Evolutionary conservation across 257 asterid species (phyloP).

Genomic region (Fraxinus pennsylvanica): DNA sequence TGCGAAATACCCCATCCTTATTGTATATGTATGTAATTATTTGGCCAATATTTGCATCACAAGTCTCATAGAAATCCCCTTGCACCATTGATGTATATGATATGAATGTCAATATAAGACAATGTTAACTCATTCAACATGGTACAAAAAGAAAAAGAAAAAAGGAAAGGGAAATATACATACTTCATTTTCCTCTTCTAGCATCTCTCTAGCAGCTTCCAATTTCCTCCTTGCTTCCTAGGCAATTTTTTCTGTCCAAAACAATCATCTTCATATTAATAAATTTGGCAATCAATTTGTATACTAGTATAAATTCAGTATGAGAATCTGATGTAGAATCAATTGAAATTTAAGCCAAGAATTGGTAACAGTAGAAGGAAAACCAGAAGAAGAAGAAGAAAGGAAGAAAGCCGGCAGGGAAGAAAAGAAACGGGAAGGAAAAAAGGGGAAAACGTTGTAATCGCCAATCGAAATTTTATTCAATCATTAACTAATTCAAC

Average conservation of each 20-base stretch:
- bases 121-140: neutral
- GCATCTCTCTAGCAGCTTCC: constrained; percentile 83
- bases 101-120: neutral
- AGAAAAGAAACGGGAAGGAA: no score
- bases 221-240: constrained; percentile 82
- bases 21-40: neutral
- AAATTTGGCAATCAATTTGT: constrained; percentile 6
- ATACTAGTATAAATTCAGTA: constrained; percentile 20
- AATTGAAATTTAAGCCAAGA: no score
- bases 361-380: no score
- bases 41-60: neutral
- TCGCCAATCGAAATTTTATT: no score
- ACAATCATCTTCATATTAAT: constrained; percentile 6
- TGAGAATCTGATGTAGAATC: constrained; percentile 11
- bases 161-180: constrained; percentile 20
- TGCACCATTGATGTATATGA: neutral
- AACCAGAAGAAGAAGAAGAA: no score
- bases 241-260: constrained; percentile 65
- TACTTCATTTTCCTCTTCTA: constrained; percentile 70
- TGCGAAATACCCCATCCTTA: neutral
- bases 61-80: neutral
- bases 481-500: no score
- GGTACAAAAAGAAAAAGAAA: constrained; percentile 6
- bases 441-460: no score
- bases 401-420: no score